Percentiles rank a stretch among this genome's conserved stretches.
Evolutionary conservation across 106 monocot genomes (phyloP).

Genomic region (Dioscorea dumetorum): DNA sequence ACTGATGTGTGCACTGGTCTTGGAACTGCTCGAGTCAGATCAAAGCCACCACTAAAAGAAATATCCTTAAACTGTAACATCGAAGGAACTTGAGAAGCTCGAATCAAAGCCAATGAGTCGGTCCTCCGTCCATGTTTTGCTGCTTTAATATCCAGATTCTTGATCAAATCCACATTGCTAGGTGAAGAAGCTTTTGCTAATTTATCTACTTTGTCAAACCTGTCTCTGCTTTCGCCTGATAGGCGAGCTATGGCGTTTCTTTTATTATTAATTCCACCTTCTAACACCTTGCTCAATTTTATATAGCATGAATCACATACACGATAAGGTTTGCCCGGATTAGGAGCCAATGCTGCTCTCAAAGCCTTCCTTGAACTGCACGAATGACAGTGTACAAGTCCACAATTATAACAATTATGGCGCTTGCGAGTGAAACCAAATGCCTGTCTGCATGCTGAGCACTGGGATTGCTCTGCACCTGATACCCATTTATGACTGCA

Average conservation of each 20-base stretch:
- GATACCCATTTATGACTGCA: constrained; percentile 93
- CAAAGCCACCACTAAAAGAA: constrained; percentile 35
- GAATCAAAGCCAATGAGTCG: constrained; percentile 36
- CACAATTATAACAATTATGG: constrained; percentile 90
- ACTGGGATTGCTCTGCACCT: constrained; percentile 80
- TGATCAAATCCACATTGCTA: constrained; percentile 69
- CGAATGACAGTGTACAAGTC: constrained; percentile 80
- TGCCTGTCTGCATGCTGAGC: constrained; percentile 67
- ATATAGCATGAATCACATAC: constrained; percentile 82
- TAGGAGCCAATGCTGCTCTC: constrained; percentile 65
- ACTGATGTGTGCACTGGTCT: constrained; percentile 31
- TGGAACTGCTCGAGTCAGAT: constrained; percentile 26
- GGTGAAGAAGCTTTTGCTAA: constrained; percentile 20
- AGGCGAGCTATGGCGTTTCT: constrained; percentile 37
- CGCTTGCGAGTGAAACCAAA: constrained; percentile 94
- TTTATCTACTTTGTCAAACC: constrained; percentile 49
- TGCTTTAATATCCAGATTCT: constrained; percentile 69
- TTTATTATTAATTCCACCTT: constrained; percentile 30
- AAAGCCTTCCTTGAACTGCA: constrained; percentile 76
- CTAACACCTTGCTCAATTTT: constrained; percentile 49
- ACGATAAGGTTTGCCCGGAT: constrained; percentile 77
- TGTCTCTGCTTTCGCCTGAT: constrained; percentile 58
- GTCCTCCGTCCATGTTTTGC: constrained; percentile 66
- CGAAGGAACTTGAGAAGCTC: constrained; percentile 26
- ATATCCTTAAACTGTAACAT: constrained; percentile 56